Evolutionary conservation across 108 stramenopile species (phyloP), one percentile per base, ranked within the genome.

Genomic region (Stephanodiscus minutulus): DNA sequence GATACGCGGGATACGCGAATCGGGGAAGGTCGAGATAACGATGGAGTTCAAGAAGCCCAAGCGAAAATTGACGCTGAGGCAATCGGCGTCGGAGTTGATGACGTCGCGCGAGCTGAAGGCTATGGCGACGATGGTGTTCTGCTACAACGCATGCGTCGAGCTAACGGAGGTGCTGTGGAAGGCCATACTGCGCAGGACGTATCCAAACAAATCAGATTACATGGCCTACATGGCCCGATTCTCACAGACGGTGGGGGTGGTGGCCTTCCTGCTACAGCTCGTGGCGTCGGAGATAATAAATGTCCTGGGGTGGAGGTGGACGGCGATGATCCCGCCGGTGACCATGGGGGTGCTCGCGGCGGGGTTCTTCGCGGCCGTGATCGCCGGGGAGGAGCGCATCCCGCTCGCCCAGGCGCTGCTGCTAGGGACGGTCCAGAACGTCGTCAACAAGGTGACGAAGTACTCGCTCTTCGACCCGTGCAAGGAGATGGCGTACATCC

Each of bases 111-210:
- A 82, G 46, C 77, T 82, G 64, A 77, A 74, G 54, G 76, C 82
- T 37, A 78, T 82, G 72, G 82, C 82, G 33, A 62, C 59, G 24
- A 82, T 82, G 82, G 82, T 82, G 20, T 68, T 82, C 44, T 77
- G 82, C 37, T 82, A 82, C 66, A 82, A 82, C 63, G 68, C 74
- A 4, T 82, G 82, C 41, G 76, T 82, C 44, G 82, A 82, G 63
- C 47, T 82, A 7, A 82, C 82, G 13, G 82, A 82, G 66, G 82
- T 82, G 5, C 17, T 82, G 39, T 82, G 82, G 82, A 82, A 82
- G 61, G 77, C 60, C 9, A 43, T 82, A 18, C 47, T 82, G 47
- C 41, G 82, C 18, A 82, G 68, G 61, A 60, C 64, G 28, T 77
- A 74, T 33, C 72, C 82, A 7, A 68, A 53, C 15, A 77, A 82